Conservation (phyloP, 1,284 basidiomycete species). For the Puccinia triticina region DNA sequence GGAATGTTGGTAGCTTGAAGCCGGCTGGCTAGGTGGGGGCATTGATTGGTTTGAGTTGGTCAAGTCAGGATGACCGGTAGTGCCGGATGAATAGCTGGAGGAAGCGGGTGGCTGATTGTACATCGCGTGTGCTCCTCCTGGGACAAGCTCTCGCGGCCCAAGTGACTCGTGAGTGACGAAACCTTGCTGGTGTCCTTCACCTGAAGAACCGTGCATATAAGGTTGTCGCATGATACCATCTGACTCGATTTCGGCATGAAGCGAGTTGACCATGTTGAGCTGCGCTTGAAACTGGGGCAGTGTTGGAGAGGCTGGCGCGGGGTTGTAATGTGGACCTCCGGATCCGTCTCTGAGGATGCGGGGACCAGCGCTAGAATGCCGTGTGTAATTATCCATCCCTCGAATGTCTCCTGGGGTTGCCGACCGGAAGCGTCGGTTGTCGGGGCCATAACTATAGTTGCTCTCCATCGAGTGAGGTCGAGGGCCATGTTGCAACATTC, state of each 20-base stretch:
- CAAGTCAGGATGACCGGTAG: not conserved
- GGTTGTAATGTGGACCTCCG: conserved; percentile 24
- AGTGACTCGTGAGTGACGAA: conserved; percentile 20
- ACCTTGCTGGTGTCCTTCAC: not conserved
- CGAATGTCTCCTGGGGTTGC: conserved; percentile 35
- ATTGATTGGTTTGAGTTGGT: conserved; percentile 33
- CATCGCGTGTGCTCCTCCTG: not conserved
- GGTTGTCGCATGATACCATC: conserved; percentile 16
- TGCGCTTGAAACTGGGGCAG: conserved; percentile 39
- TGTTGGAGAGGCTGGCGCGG: conserved; percentile 21
- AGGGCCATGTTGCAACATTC: conserved; percentile 8
- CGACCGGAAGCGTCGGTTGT: conserved; percentile 38
- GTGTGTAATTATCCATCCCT: conserved; percentile 39
- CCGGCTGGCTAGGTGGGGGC: conserved; percentile 35
- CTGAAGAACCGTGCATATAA: conserved; percentile 6
- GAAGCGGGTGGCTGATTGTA: not conserved
- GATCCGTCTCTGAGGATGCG: conserved; percentile 15
- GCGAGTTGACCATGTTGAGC: conserved; percentile 47
- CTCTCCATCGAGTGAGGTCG: conserved; percentile 50
- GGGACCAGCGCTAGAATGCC: conserved; percentile 35
- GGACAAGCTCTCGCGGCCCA: not conserved
- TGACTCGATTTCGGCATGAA: conserved; percentile 43
- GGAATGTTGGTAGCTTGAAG: conserved; percentile 29
- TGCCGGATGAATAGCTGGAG: not conserved
- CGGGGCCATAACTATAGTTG: conserved; percentile 20